Conservation (phyloP, 495 filamentous ascomycete genomes). For the Aspergillus asperescens region DNA sequence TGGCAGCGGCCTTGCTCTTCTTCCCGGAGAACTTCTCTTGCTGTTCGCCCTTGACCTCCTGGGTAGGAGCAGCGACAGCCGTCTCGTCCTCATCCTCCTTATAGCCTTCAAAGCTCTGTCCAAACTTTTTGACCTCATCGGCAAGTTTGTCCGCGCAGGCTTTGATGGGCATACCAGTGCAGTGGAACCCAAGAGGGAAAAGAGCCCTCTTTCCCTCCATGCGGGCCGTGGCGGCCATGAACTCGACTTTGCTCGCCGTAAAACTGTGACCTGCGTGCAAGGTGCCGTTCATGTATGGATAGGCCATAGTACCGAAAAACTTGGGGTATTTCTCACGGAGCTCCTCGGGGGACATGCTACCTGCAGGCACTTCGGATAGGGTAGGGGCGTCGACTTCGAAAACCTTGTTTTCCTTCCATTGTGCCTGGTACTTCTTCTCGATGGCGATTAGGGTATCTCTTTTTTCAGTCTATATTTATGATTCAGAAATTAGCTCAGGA, state of each 20-base stretch:
- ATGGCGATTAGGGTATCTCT: conserved; percentile 78
- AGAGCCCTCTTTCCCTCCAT: conserved; percentile 86
- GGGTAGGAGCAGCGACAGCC: conserved; percentile 51
- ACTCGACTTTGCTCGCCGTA: conserved; percentile 86
- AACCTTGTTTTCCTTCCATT: conserved; percentile 72
- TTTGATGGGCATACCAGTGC: conserved; percentile 97
- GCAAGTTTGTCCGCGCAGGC: conserved; percentile 91
- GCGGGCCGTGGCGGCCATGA: conserved; percentile 71
- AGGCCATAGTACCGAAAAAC: conserved; percentile 90
- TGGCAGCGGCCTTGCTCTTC: conserved; percentile 90
- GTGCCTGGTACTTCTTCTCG: conserved; percentile 87
- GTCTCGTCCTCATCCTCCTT: conserved; percentile 46
- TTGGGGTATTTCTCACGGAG: conserved; percentile 80
- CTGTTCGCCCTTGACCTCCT: conserved; percentile 67
- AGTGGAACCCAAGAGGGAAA: conserved; percentile 91
- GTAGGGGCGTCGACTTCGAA: conserved; percentile 85
- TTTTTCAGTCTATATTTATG: conserved; percentile 69
- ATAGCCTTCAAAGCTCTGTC: conserved; percentile 75
- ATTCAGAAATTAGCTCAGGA: conserved; percentile 11
- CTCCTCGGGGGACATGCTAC: conserved; percentile 62
- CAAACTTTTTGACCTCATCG: conserved; percentile 86
- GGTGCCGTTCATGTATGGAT: conserved; percentile 95
- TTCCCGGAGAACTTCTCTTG: conserved; percentile 86
- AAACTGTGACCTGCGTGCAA: conserved; percentile 91
- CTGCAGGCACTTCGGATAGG: conserved; percentile 64